Evolutionary conservation across 768 basidiomycete species (phyloP).

Genomic region (Kondoa malvinella): DNA sequence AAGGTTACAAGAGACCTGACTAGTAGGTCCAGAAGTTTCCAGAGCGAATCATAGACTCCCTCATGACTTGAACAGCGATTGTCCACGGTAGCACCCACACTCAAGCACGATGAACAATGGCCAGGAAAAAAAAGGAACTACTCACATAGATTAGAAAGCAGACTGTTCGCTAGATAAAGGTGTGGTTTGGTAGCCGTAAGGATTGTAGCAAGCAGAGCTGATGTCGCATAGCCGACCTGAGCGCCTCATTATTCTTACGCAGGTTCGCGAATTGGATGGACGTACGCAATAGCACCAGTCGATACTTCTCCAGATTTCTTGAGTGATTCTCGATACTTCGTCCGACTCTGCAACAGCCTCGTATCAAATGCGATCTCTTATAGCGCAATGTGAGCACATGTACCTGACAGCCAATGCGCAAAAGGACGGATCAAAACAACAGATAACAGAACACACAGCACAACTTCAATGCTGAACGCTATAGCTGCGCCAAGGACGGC

Average conservation of each 20-base stretch:
- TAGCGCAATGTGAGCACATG: too few relatives aligned
- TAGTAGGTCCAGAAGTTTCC: slow-evolving; percentile 23
- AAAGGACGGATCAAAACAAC: slow-evolving; percentile 17
- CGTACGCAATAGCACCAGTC: slow-evolving; percentile 9
- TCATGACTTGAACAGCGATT: slow-evolving; percentile 10
- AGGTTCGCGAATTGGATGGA: too few relatives aligned
- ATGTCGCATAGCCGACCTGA: slow-evolving; percentile 23
- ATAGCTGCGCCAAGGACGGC: slow-evolving; percentile 18
- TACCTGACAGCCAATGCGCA: slow-evolving; percentile 19
- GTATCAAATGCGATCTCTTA: too few relatives aligned
- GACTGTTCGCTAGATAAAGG: slow-evolving; percentile 22
- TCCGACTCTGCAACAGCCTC: too few relatives aligned
- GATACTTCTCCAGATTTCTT: slow-evolving; percentile 19
- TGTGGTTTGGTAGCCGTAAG: slow-evolving; percentile 22
- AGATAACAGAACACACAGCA: slow-evolving; percentile 22
- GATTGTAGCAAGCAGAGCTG: slow-evolving; percentile 23
- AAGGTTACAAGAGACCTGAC: too few relatives aligned
- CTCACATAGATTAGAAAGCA: slow-evolving; percentile 19
- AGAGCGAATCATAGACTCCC: background rate
- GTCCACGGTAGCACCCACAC: slow-evolving; percentile 26
- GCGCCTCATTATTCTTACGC: background rate
- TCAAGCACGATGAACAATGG: too few relatives aligned
- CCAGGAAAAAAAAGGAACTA: too few relatives aligned
- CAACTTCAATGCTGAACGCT: slow-evolving; percentile 21
- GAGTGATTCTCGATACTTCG: slow-evolving; percentile 19